Evolutionary conservation across 1,284 basidiomycete genomes (phyloP).

Genomic region (Ceratobasidium sp.): DNA sequence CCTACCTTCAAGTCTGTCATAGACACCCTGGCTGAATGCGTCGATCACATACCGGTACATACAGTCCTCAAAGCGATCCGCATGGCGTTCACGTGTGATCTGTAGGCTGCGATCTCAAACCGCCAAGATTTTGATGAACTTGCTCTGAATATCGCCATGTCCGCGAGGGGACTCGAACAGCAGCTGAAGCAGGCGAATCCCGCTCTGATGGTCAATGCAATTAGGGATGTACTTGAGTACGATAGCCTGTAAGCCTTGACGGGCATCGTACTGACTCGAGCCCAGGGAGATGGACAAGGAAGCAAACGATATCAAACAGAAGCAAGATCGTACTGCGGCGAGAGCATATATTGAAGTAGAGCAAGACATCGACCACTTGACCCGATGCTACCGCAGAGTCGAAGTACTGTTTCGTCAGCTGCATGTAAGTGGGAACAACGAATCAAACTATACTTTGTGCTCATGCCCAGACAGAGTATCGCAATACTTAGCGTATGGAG

Average conservation of each 20-base stretch:
- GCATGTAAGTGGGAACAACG: not conserved
- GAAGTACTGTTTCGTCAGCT: not conserved
- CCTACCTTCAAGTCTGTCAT: not conserved
- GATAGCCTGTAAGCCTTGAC: no score
- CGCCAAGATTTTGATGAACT: not conserved
- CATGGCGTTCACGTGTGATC: not conserved
- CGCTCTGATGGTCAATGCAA: no score
- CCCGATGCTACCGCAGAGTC: not conserved
- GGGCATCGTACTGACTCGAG: no score
- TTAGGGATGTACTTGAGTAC: no score
- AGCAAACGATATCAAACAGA: not conserved
- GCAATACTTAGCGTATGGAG: constrained; percentile 10
- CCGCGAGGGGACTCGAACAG: no score
- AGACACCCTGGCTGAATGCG: not conserved
- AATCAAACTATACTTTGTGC: no score
- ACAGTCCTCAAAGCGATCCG: not conserved
- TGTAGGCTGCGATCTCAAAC: not conserved
- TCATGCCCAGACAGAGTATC: not conserved
- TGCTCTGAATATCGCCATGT: not conserved
- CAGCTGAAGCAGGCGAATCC: no score
- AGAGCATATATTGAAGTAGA: not conserved
- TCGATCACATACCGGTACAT: not conserved
- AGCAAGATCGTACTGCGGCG: not conserved
- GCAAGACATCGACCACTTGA: not conserved
- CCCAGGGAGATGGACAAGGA: not conserved